Conservation (phyloP, 1,139 yeast species). For the Ogataea hybrid region DNA sequence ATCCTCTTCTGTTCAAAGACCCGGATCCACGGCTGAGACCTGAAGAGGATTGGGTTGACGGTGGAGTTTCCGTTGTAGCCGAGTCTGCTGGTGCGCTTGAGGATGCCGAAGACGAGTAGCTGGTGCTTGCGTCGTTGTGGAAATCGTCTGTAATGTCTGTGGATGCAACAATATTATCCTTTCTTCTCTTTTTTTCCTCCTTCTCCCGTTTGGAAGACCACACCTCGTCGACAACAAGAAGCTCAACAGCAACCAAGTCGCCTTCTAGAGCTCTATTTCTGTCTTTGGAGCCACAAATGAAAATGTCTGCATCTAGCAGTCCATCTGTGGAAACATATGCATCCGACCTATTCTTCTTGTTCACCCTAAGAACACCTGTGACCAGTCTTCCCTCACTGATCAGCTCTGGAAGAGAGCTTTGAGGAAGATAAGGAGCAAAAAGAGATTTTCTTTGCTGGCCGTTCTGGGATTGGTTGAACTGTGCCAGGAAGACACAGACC, state of each 20-base stretch:
- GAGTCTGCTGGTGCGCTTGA: slow-evolving; percentile 13
- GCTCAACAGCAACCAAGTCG: slow-evolving; percentile 92
- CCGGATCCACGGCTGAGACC: slow-evolving; percentile 29
- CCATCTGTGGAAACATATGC: slow-evolving; percentile 98
- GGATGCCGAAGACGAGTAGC: slow-evolving; percentile 28
- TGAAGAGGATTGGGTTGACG: slow-evolving; percentile 27
- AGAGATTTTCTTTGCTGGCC: slow-evolving; percentile 69
- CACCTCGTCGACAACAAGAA: slow-evolving; percentile 92
- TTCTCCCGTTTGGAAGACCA: slow-evolving; percentile 97
- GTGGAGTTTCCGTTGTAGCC: slow-evolving; percentile 23
- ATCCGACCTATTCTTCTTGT: slow-evolving; percentile 93
- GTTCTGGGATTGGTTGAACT: slow-evolving; percentile 34
- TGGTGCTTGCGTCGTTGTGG: slow-evolving; percentile 66
- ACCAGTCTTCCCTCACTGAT: slow-evolving; percentile 89
- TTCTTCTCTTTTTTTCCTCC: slow-evolving; percentile 94
- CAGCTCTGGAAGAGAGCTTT: slow-evolving; percentile 84
- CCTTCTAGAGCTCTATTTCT: slow-evolving; percentile 97
- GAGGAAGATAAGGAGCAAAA: slow-evolving; percentile 95
- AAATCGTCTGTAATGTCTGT: slow-evolving; percentile 56
- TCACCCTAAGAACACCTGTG: slow-evolving; percentile 88
- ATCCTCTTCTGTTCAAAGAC: slow-evolving; percentile 74
- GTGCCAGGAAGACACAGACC: slow-evolving; percentile 59
- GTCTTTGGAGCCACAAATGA: slow-evolving; percentile 98
- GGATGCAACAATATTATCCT: slow-evolving; percentile 47
- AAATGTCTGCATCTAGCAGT: slow-evolving; percentile 90